These are phyloP conservation scores for Myrmaecium sp. DNA, from an alignment of 2,329 filamentous ascomycete species.

Conservation along the genomic window DNA sequence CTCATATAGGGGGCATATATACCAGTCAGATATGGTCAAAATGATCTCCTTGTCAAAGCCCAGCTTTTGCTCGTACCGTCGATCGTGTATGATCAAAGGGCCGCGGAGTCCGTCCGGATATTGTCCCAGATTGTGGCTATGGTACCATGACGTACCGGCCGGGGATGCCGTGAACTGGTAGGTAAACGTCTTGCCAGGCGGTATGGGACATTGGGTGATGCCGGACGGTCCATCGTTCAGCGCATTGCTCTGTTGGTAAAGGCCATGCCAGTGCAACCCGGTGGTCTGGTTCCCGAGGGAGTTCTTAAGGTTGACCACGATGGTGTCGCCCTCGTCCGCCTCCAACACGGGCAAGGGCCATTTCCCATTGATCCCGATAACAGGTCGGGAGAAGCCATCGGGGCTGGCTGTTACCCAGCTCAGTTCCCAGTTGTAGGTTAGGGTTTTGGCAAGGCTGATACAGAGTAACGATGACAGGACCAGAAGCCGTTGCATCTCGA, in stretches of 20 bases:
- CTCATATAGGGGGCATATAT: not conserved
- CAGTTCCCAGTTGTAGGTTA: slow-evolving; percentile 49
- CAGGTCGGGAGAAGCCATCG: slow-evolving; percentile 46
- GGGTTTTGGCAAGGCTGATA: slow-evolving; percentile 18
- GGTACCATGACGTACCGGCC: slow-evolving; percentile 64
- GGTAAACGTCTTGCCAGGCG: slow-evolving; percentile 45
- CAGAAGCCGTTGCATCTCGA: too few species aligned
- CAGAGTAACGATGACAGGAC: too few species aligned
- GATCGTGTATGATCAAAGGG: slow-evolving; percentile 48
- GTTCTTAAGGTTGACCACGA: slow-evolving; percentile 41
- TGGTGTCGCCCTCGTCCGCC: slow-evolving; percentile 42
- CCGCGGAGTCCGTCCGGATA: slow-evolving; percentile 55
- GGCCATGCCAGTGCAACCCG: slow-evolving; percentile 52
- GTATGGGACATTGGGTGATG: slow-evolving; percentile 51
- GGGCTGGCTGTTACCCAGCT: slow-evolving; percentile 57
- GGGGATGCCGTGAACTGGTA: slow-evolving; percentile 45
- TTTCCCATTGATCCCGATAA: slow-evolving; percentile 59
- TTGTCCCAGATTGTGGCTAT: slow-evolving; percentile 49
- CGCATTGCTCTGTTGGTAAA: slow-evolving; percentile 48
- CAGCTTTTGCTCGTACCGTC: slow-evolving; percentile 8
- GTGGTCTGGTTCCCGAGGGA: slow-evolving; percentile 45
- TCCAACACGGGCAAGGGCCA: slow-evolving; percentile 55
- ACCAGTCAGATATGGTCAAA: slow-evolving; percentile 51
- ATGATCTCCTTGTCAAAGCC: slow-evolving; percentile 45
- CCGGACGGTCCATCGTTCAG: slow-evolving; percentile 54